Percentiles rank a stretch among this genome's conserved stretches.
Evolutionary conservation across 176 grass and related monocot species (phyloP).

Genomic region (Carex pumila): DNA sequence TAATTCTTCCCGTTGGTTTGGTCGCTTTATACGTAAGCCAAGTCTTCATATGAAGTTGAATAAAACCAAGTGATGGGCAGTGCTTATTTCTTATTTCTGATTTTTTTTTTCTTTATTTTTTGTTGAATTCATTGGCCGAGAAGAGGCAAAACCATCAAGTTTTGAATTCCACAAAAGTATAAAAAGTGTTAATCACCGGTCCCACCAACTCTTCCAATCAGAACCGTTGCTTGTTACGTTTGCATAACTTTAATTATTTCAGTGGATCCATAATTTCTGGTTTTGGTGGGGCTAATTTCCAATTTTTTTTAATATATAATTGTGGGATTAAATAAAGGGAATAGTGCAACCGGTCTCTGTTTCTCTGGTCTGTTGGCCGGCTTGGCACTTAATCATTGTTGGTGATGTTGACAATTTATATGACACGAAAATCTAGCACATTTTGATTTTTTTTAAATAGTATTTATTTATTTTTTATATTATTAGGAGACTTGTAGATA

Average conservation of each 20-base stretch:
- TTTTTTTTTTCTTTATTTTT: not conserved
- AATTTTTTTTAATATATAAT: not conserved
- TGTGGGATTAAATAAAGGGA: not conserved
- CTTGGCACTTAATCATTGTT: not conserved
- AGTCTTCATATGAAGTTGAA: not conserved
- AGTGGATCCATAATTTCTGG: slow-evolving; percentile 7
- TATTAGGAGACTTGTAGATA: not conserved
- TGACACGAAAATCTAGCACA: not conserved
- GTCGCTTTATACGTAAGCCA: not conserved
- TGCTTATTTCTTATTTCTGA: not conserved
- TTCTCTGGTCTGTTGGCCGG: not conserved
- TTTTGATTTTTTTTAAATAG: not conserved
- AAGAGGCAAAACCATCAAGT: slow-evolving; percentile 10
- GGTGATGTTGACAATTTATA: not conserved
- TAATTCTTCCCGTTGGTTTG: not conserved
- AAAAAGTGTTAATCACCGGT: not conserved
- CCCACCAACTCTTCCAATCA: not conserved
- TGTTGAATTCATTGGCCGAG: not conserved
- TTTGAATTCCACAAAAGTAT: not conserved
- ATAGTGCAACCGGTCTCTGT: not conserved
- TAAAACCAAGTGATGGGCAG: not conserved
- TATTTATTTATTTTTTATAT: not conserved
- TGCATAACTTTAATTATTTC: not conserved
- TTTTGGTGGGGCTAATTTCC: not conserved
- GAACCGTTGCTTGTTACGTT: not conserved